A percentile compares a stretch with the other conserved stretches of the same genome.
Conservation (phyloP, 148 eudicot genomes). For the Vaccinium corymbosum region DNA sequence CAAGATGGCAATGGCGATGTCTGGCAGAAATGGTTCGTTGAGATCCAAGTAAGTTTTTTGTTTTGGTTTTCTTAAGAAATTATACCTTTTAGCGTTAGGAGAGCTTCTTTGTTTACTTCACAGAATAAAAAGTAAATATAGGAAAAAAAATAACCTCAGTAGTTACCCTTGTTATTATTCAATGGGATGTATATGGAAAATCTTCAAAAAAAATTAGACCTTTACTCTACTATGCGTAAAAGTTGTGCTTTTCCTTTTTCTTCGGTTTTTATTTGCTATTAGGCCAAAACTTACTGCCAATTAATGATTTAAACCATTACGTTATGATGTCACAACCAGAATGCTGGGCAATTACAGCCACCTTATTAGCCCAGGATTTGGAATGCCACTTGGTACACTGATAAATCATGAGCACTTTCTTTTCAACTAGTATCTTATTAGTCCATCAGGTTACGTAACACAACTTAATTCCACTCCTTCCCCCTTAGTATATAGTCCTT, state of each 20-base stretch:
- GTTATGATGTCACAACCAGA: neutral
- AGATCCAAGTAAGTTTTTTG: slow-evolving; percentile 34
- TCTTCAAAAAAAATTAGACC: neutral
- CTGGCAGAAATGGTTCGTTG: slow-evolving; percentile 30
- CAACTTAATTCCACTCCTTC: neutral
- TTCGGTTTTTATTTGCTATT: neutral
- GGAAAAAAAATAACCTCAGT: neutral
- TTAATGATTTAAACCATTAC: neutral
- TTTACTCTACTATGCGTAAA: neutral
- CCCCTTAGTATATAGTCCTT: neutral
- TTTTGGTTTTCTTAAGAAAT: too few species aligned
- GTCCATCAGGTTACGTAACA: too few species aligned
- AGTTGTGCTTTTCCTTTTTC: neutral
- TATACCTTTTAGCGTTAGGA: neutral
- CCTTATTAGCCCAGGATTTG: neutral
- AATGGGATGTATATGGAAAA: neutral
- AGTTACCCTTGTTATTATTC: neutral
- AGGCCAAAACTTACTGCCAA: neutral
- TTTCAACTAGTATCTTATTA: neutral
- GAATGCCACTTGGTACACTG: neutral
- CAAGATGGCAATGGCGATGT: slow-evolving; percentile 24
- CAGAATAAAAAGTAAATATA: too few species aligned
- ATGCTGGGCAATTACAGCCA: neutral
- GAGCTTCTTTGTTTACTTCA: neutral
- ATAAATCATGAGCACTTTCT: neutral